Evolutionary conservation across 2,329 filamentous ascomycete species (phyloP), one percentile per base, ranked within the genome.

Genomic region (Cladophialophora psammophila): DNA sequence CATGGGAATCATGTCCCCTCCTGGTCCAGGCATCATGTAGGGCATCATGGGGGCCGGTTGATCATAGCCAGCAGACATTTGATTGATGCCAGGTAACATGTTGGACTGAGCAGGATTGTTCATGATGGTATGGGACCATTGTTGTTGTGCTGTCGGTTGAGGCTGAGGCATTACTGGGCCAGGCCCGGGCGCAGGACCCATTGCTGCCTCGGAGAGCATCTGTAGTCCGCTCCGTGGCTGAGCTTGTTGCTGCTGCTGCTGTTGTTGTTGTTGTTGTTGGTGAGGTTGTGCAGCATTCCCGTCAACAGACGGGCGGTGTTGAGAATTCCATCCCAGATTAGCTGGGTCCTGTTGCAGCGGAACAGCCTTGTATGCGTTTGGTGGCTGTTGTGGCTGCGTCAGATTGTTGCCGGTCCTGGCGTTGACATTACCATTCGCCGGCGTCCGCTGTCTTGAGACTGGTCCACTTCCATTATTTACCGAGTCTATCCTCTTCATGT

Each of bases 401-500:
- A 38, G 20, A 13, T 48, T 48, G 34, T 35, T 61, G 34, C 32
- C 36, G n/a, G 42, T 31, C n/a, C 59, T 31, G 18, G 48, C 35
- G 18, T 50, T 45, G 20, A 38, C 18, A 32, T 54, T 64, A 0
- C 63, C 65, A 10, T 56, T 56, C 5, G 66, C 65, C 10, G 70
- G 68, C 10, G 70, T 69, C 9, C 68, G 61, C 50, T 72, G 68
- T 48, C 66, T 60, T 8, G 68, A 69, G 12, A 64, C 56, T 6
- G 65, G 70, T 7, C 63, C 60, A 45, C 61, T 65, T 26, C 61
- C 69, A 20, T 63, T 64, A 42, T 67, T 68, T 50, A 62, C 38
- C 26, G 70, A 65, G 40, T 73, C 72, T 15, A 68, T 72, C 13
- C 74, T 85, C 68, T 80, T 82, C 67, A 75, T 76, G 75, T 91